phyloP scores from a whole-genome alignment of 768 basidiomycete species.

The Podaxis carcinomalis region DNA sequence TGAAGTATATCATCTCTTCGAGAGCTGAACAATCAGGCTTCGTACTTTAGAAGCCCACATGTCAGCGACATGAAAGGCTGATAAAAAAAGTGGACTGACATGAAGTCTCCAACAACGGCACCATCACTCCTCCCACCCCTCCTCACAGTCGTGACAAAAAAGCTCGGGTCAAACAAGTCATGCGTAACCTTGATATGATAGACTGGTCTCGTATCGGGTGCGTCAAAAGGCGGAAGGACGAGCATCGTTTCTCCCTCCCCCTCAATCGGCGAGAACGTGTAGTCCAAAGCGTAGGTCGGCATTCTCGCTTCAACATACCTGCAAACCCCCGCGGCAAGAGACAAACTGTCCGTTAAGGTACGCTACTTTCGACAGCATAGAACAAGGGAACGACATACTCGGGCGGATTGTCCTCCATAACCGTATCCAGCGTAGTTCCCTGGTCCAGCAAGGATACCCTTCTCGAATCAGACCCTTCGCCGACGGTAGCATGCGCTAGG shows the following conservation, averaged over 20 bases:
- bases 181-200: constrained; percentile 17
- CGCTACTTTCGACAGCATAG: neutral
- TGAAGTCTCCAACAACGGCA: constrained; percentile 17
- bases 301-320: constrained; percentile 5
- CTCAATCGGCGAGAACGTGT: neutral
- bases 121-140: constrained; percentile 15
- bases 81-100: constrained; percentile 10
- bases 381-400: neutral
- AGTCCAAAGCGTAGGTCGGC: constrained; percentile 3
- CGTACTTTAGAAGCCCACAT: neutral
- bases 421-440: neutral
- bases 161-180: constrained; percentile 18
- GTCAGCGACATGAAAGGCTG: neutral
- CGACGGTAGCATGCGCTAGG: constrained; percentile 5
- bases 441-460: constrained; percentile 4
- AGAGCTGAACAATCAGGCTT: constrained; percentile 1
- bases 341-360: neutral
- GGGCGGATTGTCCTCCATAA: neutral
- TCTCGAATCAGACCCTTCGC: constrained; percentile 4
- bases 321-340: neutral
- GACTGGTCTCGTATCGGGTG: constrained; percentile 13
- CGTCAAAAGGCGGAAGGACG: constrained; percentile 13
- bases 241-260: constrained; percentile 3
- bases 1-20: constrained; percentile 7
- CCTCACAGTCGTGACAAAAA: constrained; percentile 16